Evolutionary conservation across 139 green algal genomes (phyloP).

Genomic region (Coccomyxa sp.): DNA sequence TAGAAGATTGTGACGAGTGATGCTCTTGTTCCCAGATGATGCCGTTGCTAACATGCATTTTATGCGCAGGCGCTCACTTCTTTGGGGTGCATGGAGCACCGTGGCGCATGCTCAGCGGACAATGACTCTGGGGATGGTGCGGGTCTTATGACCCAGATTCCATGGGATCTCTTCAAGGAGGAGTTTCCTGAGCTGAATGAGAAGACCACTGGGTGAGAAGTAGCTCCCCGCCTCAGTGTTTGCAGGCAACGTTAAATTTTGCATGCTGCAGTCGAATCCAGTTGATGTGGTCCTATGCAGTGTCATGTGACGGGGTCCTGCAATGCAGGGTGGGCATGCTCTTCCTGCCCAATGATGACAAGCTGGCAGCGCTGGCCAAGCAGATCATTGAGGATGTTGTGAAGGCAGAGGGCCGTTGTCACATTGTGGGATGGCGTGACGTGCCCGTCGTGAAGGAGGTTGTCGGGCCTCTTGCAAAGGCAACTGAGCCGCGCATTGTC

Average conservation of each 20-base stretch:
- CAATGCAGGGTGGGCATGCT: conserved; percentile 90
- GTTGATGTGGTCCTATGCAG: neutral
- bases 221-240: neutral
- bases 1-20: too few species aligned
- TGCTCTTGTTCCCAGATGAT: too few species aligned
- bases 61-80: conserved; percentile 75
- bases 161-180: conserved; percentile 89
- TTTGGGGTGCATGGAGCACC: conserved; percentile 99
- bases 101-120: conserved; percentile 94
- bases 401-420: conserved; percentile 67
- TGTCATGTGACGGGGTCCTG: neutral
- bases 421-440: conserved; percentile 87
- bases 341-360: conserved; percentile 92
- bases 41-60: too few species aligned
- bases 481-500: conserved; percentile 85
- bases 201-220: conserved; percentile 54
- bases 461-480: conserved; percentile 83
- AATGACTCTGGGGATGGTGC: conserved; percentile 95
- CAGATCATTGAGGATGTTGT: conserved; percentile 73
- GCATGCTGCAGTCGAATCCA: neutral
- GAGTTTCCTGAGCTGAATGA: conserved; percentile 63
- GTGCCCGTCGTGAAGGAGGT: conserved; percentile 85
- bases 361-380: conserved; percentile 57
- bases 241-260: neutral
- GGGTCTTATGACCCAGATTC: conserved; percentile 96